Base-by-base conservation (phyloP, 2,329 filamentous ascomycete species). In the Ophiostoma australiae region DNA sequence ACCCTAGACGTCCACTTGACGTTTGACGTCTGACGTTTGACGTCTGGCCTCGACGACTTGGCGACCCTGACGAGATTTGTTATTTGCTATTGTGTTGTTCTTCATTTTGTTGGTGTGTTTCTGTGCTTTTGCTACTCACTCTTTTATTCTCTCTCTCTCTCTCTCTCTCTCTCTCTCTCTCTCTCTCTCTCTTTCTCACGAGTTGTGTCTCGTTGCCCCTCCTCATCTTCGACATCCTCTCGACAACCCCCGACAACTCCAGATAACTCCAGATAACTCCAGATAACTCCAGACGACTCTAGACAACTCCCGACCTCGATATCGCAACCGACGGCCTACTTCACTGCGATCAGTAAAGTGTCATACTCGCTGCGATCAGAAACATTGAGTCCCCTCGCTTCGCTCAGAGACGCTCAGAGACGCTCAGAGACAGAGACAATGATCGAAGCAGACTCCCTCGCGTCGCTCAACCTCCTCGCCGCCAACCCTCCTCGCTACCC, bases 401-500 rank as follows among this genome's bases (percentile, higher is more conserved):
- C 23, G 52, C 52, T 58, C n/a, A 27, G 4, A 58, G 23, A 58
- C 39, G 39, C 39, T 58, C 15, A 20, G 44, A 1, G 15, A 41
- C 39, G 11, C 61, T 23, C 33, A 3, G 15, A 35, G 35, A 20
- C 63, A 35, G 37, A 39, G 6, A 39, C 35, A 17, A 69, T 69
- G 52, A 44, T 95, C 76, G 91, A 97, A 84, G 95, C 94, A 75
- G 89, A 86, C 76, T 98, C 94, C 66, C 84, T 98, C 65, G 91
- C 91, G 70, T 85, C 88, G 70, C 85, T 99, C 74, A 95, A 92
- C 74, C 83, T 86, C 61, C 86, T 97, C 73, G 94, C 95, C 73
- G 87, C 91, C 69, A 93, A 97, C 76, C 95, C 94, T 61, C 94
- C 95, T 67, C 86, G 89, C 76, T 95, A 97, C 79, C 92, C 93